Base-by-base conservation (phyloP, 208 protist genomes). In the Crithidia fasciculata region DNA sequence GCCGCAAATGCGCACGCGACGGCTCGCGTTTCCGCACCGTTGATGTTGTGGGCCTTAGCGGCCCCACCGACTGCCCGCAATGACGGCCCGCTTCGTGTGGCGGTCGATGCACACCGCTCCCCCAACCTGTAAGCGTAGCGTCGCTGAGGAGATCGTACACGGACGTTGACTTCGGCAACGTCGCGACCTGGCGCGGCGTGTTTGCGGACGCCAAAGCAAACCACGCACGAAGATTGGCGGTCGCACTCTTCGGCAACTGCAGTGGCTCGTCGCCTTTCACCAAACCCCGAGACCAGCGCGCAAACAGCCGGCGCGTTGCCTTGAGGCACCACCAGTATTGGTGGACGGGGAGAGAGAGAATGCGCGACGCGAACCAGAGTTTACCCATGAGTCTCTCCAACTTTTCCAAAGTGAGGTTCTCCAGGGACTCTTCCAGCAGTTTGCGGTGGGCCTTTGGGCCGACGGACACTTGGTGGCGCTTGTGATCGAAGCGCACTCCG, bases 101-200 rank as follows among this genome's bases (percentile, higher is more conserved):
- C 74, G 36, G 41, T 79, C 40, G 43, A 79, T 65, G 49, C 49
- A 79, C 7, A 79, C 74, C 28, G 66, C 74, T n/a, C 1, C 74
- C 66, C 74, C 74, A 79, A 15, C 74, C 74, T 10, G 43, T 15
- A 28, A 79, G 41, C 18, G 64, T 66, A 6, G 74, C 62, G 60
- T 79, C 74, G 13, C 57, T 74, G 66, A 65, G 73, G 16, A 79
- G 53, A 41, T 79, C 50, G 74, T 74, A 67, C 16, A n/a, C n/a
- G 44, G 43, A 5, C 2, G 43, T 57, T 8, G 18, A 37, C 3
- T 5, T 5, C 7, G 45, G 64, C 13, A 58, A 7, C 2, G 44
- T n/a, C 0, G 5, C 7, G 16, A 79, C 61, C 3, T 5, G 8
- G 8, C 57, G 28, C 36, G 57, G 39, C 39, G 5, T 13, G 37